Conservation (phyloP, 257 asterid genomes). For the Salvia rosmarinus region DNA sequence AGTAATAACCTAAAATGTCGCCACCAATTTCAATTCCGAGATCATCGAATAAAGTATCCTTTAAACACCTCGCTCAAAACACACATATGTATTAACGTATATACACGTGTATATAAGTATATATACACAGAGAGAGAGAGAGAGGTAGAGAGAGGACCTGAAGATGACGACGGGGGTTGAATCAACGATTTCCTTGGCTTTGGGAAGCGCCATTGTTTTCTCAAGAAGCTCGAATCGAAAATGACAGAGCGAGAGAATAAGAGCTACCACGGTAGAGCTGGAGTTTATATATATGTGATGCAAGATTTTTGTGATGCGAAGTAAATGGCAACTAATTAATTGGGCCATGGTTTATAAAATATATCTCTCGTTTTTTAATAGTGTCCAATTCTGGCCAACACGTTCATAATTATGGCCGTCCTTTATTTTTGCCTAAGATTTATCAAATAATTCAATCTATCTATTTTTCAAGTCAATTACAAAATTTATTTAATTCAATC, state of each 20-base stretch:
- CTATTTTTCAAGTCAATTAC: too few relatives aligned
- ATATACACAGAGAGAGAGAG: neutral
- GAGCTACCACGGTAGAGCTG: neutral
- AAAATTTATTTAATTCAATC: too few relatives aligned
- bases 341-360: too few relatives aligned
- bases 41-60: neutral
- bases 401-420: neutral
- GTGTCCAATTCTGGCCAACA: too few relatives aligned
- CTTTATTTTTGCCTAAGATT: neutral
- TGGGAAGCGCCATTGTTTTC: constrained; percentile 60
- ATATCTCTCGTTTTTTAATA: too few relatives aligned
- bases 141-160: constrained; percentile 52
- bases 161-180: constrained; percentile 70
- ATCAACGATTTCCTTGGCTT: constrained; percentile 80
- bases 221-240: neutral
- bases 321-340: neutral
- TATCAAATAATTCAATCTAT: too few relatives aligned
- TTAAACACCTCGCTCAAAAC: constrained; percentile 5
- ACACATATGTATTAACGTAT: neutral
- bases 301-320: neutral
- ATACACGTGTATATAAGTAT: neutral
- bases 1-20: neutral
- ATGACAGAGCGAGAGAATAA: neutral
- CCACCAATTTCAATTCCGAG: neutral
- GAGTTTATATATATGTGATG: neutral